Percentiles rank a stretch among this genome's conserved stretches.
Conservation (phyloP, 2,329 filamentous ascomycete species). For the Neophaeococcomyces mojaviensis region DNA sequence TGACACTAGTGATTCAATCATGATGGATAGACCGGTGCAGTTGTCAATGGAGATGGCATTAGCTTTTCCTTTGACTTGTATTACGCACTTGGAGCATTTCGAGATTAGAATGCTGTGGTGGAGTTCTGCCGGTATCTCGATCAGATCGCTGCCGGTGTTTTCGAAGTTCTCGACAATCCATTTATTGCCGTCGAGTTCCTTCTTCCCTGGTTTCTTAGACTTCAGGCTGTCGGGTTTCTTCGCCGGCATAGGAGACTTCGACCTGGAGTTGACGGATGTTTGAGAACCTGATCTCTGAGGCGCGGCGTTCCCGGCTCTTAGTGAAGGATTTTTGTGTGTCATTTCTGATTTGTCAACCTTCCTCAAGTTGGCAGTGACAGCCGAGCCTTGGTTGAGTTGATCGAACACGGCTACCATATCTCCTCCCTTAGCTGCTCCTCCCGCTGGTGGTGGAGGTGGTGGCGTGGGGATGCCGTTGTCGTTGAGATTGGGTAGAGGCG, state of each 20-base stretch:
- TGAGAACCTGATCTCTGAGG: slow-evolving; percentile 48
- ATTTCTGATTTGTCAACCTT: slow-evolving; percentile 95
- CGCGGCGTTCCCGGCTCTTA: slow-evolving; percentile 67
- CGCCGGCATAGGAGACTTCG: slow-evolving; percentile 79
- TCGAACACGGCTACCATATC: slow-evolving; percentile 86
- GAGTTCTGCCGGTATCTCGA: slow-evolving; percentile 75
- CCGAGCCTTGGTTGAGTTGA: slow-evolving; percentile 79
- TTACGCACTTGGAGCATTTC: slow-evolving; percentile 81
- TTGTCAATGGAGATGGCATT: slow-evolving; percentile 97
- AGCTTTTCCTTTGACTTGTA: slow-evolving; percentile 85
- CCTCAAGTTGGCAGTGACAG: slow-evolving; percentile 78
- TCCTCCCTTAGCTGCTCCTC: slow-evolving; percentile 38
- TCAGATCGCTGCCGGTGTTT: slow-evolving; percentile 56
- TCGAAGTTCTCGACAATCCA: slow-evolving; percentile 97
- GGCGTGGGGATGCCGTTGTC: slow-evolving; percentile 51
- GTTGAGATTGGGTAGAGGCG: slow-evolving; percentile 38
- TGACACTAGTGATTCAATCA: slow-evolving; percentile 83
- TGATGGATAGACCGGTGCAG: slow-evolving; percentile 70
- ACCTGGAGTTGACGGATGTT: slow-evolving; percentile 49
- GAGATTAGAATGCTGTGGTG: slow-evolving; percentile 87
- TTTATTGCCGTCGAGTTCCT: slow-evolving; percentile 79
- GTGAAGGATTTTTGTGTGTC: slow-evolving; percentile 94
- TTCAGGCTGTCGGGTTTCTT: slow-evolving; percentile 83
- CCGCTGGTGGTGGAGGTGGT: slow-evolving; percentile 55
- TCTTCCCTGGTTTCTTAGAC: slow-evolving; percentile 70